Percentiles rank a stretch among this genome's conserved stretches.
Evolutionary conservation across 2,329 filamentous ascomycete genomes (phyloP).

Genomic region (Dryadomyces quercivorus): DNA sequence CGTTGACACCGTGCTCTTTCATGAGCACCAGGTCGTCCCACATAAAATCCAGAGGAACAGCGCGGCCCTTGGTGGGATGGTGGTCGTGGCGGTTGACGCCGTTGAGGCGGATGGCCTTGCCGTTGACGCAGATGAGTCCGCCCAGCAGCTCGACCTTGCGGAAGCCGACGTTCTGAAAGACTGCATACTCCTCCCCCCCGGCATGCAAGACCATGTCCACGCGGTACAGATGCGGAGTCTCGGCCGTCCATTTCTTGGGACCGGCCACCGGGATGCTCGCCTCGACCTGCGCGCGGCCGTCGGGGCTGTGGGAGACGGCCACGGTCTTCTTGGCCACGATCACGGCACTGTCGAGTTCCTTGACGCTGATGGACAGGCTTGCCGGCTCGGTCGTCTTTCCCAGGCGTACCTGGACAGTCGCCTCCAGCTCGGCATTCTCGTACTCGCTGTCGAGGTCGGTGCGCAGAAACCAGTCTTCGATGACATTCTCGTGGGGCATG

Average conservation of each 20-base stretch:
- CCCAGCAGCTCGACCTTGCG: slow-evolving; percentile 49
- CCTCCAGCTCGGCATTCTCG: slow-evolving; percentile 34
- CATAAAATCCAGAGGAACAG: slow-evolving; percentile 51
- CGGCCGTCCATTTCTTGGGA: slow-evolving; percentile 58
- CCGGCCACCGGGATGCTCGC: slow-evolving; percentile 24
- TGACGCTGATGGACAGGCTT: slow-evolving; percentile 24
- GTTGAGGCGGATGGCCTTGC: slow-evolving; percentile 44
- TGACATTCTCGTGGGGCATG: slow-evolving; percentile 35
- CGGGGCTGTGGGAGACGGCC: background rate
- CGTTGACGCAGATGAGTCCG: slow-evolving; percentile 50
- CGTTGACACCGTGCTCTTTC: slow-evolving; percentile 62
- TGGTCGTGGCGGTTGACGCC: slow-evolving; percentile 63
- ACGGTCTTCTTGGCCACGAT: slow-evolving; percentile 1
- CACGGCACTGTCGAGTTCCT: slow-evolving; percentile 24
- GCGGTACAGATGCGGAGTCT: slow-evolving; percentile 49
- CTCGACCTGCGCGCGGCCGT: background rate
- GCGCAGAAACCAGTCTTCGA: slow-evolving; percentile 47
- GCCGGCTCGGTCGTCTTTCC: background rate
- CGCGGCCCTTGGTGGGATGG: slow-evolving; percentile 49
- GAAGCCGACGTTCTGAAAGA: slow-evolving; percentile 48
- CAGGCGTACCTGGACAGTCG: slow-evolving; percentile 29
- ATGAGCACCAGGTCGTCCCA: slow-evolving; percentile 51
- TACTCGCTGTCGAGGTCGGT: slow-evolving; percentile 40
- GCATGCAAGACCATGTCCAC: slow-evolving; percentile 30
- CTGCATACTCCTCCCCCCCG: slow-evolving; percentile 19